Conservation (phyloP, 768 basidiomycete species). For the Exidia glandulosa region DNA sequence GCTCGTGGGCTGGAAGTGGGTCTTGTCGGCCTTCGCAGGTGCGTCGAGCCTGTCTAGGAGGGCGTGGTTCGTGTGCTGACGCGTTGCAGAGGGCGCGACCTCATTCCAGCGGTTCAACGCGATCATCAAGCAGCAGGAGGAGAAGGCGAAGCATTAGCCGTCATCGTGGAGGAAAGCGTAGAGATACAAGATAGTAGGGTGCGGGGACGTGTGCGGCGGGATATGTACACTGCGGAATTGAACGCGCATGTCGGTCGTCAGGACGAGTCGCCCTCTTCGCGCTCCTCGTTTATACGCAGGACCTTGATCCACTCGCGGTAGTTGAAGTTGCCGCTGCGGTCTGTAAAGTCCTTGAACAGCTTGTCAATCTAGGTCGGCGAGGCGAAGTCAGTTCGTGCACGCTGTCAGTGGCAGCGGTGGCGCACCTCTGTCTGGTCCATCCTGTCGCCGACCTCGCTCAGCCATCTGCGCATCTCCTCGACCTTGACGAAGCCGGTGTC, state of each 20-base stretch:
- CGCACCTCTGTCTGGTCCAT: slow-evolving; percentile 79
- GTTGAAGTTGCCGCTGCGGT: slow-evolving; percentile 85
- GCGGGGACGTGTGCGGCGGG: too few relatives aligned
- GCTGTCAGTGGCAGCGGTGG: slow-evolving; percentile 2
- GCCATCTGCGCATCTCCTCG: slow-evolving; percentile 77
- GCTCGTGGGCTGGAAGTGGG: background rate
- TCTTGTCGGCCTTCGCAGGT: background rate
- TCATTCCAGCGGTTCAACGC: background rate
- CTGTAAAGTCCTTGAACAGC: slow-evolving; percentile 77
- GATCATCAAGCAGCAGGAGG: background rate
- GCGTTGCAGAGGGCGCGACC: background rate
- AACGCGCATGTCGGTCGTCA: background rate
- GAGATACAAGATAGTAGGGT: background rate
- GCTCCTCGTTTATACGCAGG: slow-evolving; percentile 68
- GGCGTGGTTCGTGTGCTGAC: background rate
- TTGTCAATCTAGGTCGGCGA: slow-evolving; percentile 86
- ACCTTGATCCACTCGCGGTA: slow-evolving; percentile 95
- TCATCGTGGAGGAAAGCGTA: background rate
- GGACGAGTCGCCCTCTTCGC: slow-evolving; percentile 29
- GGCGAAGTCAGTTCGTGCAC: slow-evolving; percentile 1
- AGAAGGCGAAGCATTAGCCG: background rate
- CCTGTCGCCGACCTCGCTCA: slow-evolving; percentile 78
- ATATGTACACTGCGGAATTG: too few relatives aligned
- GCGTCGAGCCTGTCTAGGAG: background rate
- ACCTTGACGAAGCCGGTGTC: slow-evolving; percentile 78